These are phyloP conservation scores for Barbarea vulgaris DNA, from an alignment of 345 rosid genomes.

Conservation along the genomic window DNA sequence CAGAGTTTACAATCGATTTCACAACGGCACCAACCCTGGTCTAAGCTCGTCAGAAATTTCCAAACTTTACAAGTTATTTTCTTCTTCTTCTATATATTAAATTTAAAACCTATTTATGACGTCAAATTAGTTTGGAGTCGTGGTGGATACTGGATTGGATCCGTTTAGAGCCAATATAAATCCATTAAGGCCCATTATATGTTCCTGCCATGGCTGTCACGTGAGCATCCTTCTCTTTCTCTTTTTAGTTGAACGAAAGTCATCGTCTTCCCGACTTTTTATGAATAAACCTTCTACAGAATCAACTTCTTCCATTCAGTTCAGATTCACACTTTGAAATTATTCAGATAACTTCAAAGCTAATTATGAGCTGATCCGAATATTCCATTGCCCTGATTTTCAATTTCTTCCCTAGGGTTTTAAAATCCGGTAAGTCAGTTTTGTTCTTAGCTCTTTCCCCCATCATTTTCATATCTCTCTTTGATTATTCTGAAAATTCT, in stretches of 20 bases:
- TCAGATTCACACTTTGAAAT: constrained; percentile 15
- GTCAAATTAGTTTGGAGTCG: not conserved
- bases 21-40: constrained; percentile 3
- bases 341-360: not conserved
- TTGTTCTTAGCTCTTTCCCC: constrained; percentile 3
- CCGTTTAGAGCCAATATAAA: not conserved
- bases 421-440: constrained; percentile 23
- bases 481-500: not conserved
- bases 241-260: not conserved
- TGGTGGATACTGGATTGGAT: not conserved
- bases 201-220: not conserved
- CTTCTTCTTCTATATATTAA: not conserved
- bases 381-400: not conserved
- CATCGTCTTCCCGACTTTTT: constrained; percentile 7
- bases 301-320: constrained; percentile 14
- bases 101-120: not conserved
- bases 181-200: constrained; percentile 1
- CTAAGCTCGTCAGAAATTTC: constrained; percentile 20
- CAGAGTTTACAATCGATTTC: constrained; percentile 5
- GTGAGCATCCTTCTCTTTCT: constrained; percentile 8
- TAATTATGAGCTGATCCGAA: not conserved
- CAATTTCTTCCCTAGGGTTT: not conserved
- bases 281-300: constrained; percentile 5
- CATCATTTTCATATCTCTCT: not conserved
- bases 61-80: not conserved